A percentile compares a stretch with the other conserved stretches of the same genome.
phyloP scores from a whole-genome alignment of 2,329 filamentous ascomycete genomes.

The Incumbomyces delicatus region DNA sequence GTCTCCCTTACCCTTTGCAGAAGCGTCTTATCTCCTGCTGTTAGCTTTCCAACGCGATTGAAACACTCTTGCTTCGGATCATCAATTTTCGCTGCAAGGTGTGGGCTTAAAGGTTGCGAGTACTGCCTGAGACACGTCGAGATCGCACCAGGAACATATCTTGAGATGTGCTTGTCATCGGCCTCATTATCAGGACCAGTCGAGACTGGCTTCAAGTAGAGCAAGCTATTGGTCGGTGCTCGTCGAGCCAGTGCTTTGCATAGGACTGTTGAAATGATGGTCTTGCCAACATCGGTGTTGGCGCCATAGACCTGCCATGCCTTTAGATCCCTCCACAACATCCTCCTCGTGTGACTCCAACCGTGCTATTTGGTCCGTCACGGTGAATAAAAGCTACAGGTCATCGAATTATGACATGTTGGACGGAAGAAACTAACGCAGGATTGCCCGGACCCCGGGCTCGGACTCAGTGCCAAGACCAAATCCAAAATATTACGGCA shows the following conservation, averaged over 20 bases:
- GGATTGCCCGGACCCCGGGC: too few relatives aligned
- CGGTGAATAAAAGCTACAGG: not conserved
- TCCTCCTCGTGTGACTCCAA: constrained; percentile 5
- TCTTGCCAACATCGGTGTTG: constrained; percentile 80
- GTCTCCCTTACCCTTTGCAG: constrained; percentile 32
- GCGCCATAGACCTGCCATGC: constrained; percentile 71
- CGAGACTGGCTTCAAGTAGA: constrained; percentile 73
- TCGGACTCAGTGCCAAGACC: too few relatives aligned
- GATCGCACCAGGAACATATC: constrained; percentile 46
- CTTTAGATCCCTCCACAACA: constrained; percentile 54
- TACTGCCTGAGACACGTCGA: constrained; percentile 63
- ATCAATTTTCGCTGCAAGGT: constrained; percentile 51
- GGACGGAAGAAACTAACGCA: too few relatives aligned
- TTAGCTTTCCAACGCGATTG: constrained; percentile 1
- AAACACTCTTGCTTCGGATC: constrained; percentile 2
- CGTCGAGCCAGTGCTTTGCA: constrained; percentile 50
- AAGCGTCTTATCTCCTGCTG: not conserved
- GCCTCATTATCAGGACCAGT: constrained; percentile 61
- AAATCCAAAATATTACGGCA: too few relatives aligned
- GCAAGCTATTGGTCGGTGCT: constrained; percentile 36
- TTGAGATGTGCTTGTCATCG: constrained; percentile 58
- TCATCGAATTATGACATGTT: not conserved
- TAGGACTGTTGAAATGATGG: constrained; percentile 64
- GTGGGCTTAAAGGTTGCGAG: constrained; percentile 64
- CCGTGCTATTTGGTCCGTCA: too few relatives aligned